Evolutionary conservation across 2,329 filamentous ascomycete species (phyloP).

Genomic region (Geosmithia flava): DNA sequence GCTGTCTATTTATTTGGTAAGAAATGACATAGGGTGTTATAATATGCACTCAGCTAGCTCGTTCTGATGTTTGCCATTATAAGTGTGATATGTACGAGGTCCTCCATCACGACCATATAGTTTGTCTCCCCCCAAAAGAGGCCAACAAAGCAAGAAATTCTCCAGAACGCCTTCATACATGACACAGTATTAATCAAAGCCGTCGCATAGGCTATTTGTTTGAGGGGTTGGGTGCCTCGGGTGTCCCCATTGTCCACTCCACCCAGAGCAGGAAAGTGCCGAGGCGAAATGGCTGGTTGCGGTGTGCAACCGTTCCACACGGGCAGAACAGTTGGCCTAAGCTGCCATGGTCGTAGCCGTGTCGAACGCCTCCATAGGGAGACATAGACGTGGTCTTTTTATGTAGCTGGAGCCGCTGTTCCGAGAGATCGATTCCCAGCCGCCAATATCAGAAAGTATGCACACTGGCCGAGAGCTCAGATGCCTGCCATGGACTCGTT

Average conservation of each 20-base stretch:
- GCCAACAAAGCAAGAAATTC: not conserved
- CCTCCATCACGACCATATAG: not conserved
- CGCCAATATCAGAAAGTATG: not conserved
- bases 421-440: not conserved
- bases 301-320: too few species aligned
- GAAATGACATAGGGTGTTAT: too few species aligned
- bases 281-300: not conserved
- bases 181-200: not conserved
- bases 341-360: too few species aligned
- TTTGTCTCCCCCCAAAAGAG: not conserved
- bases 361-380: too few species aligned
- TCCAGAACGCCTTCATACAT: not conserved
- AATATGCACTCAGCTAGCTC: too few species aligned
- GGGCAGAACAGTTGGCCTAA: too few species aligned
- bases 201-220: not conserved
- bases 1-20: too few species aligned
- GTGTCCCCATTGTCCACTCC: not conserved
- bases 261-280: not conserved
- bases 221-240: not conserved
- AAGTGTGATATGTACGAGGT: too few species aligned
- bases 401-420: not conserved
- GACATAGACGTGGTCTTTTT: not conserved
- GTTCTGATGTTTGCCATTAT: too few species aligned
- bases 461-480: not conserved
- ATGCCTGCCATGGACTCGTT: constrained; percentile 17